phyloP scores from a whole-genome alignment of 2,329 filamentous ascomycete genomes.

The Clarireedia sp. region DNA sequence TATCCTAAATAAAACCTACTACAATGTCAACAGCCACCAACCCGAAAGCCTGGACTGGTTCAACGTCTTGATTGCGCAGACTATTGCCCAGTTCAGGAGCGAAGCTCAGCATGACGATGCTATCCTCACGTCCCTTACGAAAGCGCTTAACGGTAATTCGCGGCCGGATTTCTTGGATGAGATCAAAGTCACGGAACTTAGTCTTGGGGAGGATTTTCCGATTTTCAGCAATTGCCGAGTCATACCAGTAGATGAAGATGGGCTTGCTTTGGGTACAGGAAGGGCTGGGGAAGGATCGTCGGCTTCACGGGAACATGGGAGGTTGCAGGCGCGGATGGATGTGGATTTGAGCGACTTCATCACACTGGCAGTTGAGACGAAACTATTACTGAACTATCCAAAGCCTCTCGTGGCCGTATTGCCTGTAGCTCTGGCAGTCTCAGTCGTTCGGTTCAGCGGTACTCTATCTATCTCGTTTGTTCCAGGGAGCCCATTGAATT shows the following conservation, averaged over 20 bases:
- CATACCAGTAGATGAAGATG: conserved; percentile 81
- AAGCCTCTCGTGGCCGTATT: conserved; percentile 82
- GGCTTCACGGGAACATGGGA: conserved; percentile 50
- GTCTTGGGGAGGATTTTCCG: conserved; percentile 90
- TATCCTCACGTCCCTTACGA: conserved; percentile 76
- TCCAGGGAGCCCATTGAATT: conserved; percentile 58
- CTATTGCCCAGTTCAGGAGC: conserved; percentile 87
- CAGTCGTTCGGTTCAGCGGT: conserved; percentile 87
- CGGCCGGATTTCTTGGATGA: conserved; percentile 89
- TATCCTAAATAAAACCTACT: conserved; percentile 94
- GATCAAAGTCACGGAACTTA: conserved; percentile 89
- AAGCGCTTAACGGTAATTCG: conserved; percentile 75
- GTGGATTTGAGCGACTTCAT: conserved; percentile 95
- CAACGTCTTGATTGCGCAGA: conserved; percentile 93
- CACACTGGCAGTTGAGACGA: conserved; percentile 89
- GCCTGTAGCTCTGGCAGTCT: conserved; percentile 85
- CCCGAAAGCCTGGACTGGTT: conserved; percentile 98
- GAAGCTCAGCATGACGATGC: conserved; percentile 89
- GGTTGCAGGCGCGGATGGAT: conserved; percentile 91
- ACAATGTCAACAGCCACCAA: conserved; percentile 91
- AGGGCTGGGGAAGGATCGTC: conserved; percentile 16
- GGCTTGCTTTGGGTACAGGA: conserved; percentile 43
- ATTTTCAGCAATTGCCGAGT: conserved; percentile 98
- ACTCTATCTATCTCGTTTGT: conserved; percentile 91
- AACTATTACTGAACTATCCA: conserved; percentile 88